Base-by-base conservation (phyloP, 1,139 yeast genomes). In the Nakaseomyces glabratus region DNA sequence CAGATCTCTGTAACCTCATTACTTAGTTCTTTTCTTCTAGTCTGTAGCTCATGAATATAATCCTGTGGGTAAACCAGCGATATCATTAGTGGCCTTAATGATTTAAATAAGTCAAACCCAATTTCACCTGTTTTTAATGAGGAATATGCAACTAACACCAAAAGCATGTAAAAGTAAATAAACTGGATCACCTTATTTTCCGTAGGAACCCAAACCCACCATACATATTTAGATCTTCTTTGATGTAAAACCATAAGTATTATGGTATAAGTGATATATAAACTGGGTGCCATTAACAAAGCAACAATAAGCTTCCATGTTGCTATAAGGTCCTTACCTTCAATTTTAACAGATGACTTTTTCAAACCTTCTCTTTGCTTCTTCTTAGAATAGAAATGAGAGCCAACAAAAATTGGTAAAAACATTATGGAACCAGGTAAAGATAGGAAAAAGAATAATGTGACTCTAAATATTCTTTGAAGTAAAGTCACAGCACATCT, bases 221-320 rank as follows among this genome's bases (percentile, higher is more conserved):
- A 26, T 3, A 68, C 61, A 46, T 58, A 60, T 51, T 57, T 66
- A 43, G 60, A 60, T 46, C 60, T 24, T 35, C 13, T 39, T 40
- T 24, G 43, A 40, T 4, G 35, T 44, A 11, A 56, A 47, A 61
- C 62, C 2, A 77, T 65, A 10, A 81, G 76, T 7, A 70, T 41
- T 1, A 72, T 46, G 1, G 88, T 82, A 49, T 80, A 78, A 30
- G 75, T 64, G 34, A 72, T 66, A 53, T 81, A 81, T 20, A 79
- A 63, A 2, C 76, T 48, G 0, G 93, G 93, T 0, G 88, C 85
- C 43, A 76, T 62, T 2, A 73, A 75, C 55, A 79, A 62, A 11
- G 82, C 76, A 38, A 79, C 73, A 36, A 80, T 62, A 21, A 81
- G 73, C 50, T 81, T 81, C 93, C 93, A 78, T 3, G 84, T 74